Base-by-base conservation (phyloP, 495 filamentous ascomycete species). In the Physcia stellaris region DNA sequence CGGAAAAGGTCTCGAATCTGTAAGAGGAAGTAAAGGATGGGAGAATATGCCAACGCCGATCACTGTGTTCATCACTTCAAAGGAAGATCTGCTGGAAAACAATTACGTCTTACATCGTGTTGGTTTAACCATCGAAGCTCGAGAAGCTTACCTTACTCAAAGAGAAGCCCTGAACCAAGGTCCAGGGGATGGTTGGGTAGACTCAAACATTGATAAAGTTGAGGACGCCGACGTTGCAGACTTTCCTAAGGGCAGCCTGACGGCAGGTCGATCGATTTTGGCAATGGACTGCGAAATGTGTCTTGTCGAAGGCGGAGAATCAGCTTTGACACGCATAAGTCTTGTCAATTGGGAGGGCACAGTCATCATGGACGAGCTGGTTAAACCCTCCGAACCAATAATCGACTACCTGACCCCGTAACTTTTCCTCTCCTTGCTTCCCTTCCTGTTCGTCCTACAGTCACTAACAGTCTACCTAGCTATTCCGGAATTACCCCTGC, bases 261-360 rank as follows among this genome's bases (percentile, higher is more conserved):
- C 86, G 2, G 83, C 73, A 10, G 92, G 87, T 15, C 73, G 82
- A 28, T 73, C 79, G n/a, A 62, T 96, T 5, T 58, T 90, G 17
- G 77, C 84, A 7, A 66, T 98, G 35, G 90, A 98, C 49, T 98
- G 90, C 54, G 90, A 98, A 54, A 98, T 98, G 90, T 94, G 86
- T 50, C 70, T 78, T 52, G 88, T 86, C 0, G 79, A 79, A 43
- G 73, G 71, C 15, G 72, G 71, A 6, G 71, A 80, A 34, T 79
- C 73, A 18, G 86, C 86, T 32, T 72, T 98, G 32, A 88, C 90
- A 0, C 74, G 90, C 21, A 79, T 96, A 55, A 92, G 83, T 54
- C 46, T 98, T 19, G 61, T 96, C 6, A 59, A 70, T 34, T 98
- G 90, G 90, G 81, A 84, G 50, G 86, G 84, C 12, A 72, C 75